Evolutionary conservation across 225 moss, liverwort and hornwort species (phyloP), one percentile per base, ranked within the genome.

Genomic region (Sphagnum contortum): DNA sequence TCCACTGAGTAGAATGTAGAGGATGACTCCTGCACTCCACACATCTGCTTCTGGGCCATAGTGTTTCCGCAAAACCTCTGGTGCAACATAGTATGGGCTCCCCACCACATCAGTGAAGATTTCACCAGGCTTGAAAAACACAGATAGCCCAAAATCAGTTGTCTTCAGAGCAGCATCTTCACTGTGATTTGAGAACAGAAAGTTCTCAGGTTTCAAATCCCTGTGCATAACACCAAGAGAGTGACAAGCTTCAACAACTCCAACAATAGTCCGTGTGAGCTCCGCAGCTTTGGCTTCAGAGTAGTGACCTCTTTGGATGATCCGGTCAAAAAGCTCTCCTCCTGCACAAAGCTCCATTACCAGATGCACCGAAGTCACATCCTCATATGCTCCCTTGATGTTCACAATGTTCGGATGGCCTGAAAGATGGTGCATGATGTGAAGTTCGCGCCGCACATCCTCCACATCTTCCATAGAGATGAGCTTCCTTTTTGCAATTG

Each of bases 341-440:
- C 64, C 64, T 14, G 49, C 64, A 51, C 64, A 64, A 11, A 64
- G 64, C 64, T 64, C 64, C 64, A 64, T 64, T 51, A 64, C 64
- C 49, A 64, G 49, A 51, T 64, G 64, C 49, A 64, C 64, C 12
- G 64, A 49, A 8, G 11, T 47, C 5, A 29, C 47, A 10, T 64
- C 64, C 64, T 64, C 64, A 44, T 9, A 64, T 51, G 51, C 64
- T 7, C 49, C 49, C 14, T 64, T 64, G 47, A 64, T 49, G 29
- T 9, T 47, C 48, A 64, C 64, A 50, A 64, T 64, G 29, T 64
- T 64, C n/a, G 64, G 64, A 48, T 64, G 64, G 48, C 48, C 64
- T n/a, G 64, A 51, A 47, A 64, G 49, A 51, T 64, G 64, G 7
- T 64, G 64, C 64, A 64, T 64, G n/a, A 64, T 64, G 49, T 49